These are phyloP conservation scores for Bjerkandera adusta DNA, from an alignment of 1,284 basidiomycete genomes.

Conservation along the genomic window DNA sequence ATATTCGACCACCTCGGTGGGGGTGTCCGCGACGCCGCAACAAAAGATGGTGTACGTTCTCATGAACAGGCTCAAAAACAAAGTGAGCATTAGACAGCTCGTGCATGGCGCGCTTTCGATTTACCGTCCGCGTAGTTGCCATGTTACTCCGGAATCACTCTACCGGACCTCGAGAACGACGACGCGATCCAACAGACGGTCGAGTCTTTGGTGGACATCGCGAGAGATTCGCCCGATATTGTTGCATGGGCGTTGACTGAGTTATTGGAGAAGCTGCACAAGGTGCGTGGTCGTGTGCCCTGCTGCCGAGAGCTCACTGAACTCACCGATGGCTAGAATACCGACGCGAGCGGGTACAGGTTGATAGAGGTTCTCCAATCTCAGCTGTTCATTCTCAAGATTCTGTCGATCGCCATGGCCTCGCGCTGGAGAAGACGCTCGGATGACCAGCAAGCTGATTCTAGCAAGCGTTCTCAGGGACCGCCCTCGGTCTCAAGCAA, in stretches of 20 bases:
- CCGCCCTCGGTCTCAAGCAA: conserved; percentile 32
- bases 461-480: conserved; percentile 35
- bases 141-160: conserved; percentile 72
- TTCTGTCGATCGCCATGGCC: conserved; percentile 76
- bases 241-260: conserved; percentile 79
- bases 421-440: conserved; percentile 64
- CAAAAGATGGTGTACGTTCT: conserved; percentile 72
- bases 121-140: conserved; percentile 61
- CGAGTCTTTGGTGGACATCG: conserved; percentile 75
- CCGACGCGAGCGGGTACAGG: conserved; percentile 48
- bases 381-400: conserved; percentile 86
- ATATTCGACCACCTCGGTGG: conserved; percentile 21
- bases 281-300: conserved; percentile 47
- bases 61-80: conserved; percentile 71
- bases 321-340: conserved; percentile 36
- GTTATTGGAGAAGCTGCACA: conserved; percentile 73
- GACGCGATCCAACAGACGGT: conserved; percentile 71
- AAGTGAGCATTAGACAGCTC: conserved; percentile 36
- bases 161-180: conserved; percentile 76
- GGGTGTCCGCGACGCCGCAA: conserved; percentile 46
- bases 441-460: conserved; percentile 37
- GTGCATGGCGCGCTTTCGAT: neutral
- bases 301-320: neutral
- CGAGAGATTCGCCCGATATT: conserved; percentile 71
- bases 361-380: conserved; percentile 82